phyloP scores from a whole-genome alignment of 2,329 filamentous ascomycete species.

The Cercospora berteroae region DNA sequence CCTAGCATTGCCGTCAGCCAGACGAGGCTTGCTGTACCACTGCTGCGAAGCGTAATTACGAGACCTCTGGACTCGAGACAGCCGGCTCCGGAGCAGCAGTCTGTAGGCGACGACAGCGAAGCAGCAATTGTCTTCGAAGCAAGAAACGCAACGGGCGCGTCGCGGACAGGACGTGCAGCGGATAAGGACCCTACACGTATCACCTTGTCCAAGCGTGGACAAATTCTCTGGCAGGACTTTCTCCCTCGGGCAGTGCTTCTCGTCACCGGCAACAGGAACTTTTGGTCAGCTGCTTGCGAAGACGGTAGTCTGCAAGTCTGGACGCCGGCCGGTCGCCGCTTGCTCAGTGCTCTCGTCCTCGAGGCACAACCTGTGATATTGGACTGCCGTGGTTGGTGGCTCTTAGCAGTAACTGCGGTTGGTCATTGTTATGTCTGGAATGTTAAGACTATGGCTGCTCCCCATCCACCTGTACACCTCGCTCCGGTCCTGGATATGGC shows the following conservation, averaged over 20 bases:
- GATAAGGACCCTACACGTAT: slow-evolving; percentile 80
- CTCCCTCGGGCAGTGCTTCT: slow-evolving; percentile 83
- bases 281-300: slow-evolving; percentile 92
- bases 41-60: slow-evolving; percentile 77
- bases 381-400: slow-evolving; percentile 83
- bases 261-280: slow-evolving; percentile 82
- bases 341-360: slow-evolving; percentile 79
- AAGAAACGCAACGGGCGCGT: slow-evolving; percentile 68
- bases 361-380: slow-evolving; percentile 93
- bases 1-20: slow-evolving; percentile 79
- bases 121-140: slow-evolving; percentile 75
- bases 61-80: slow-evolving; percentile 71
- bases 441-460: slow-evolving; percentile 69
- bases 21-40: slow-evolving; percentile 81
- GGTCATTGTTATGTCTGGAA: slow-evolving; percentile 95
- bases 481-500: slow-evolving; percentile 87
- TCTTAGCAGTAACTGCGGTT: slow-evolving; percentile 83
- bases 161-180: slow-evolving; percentile 58
- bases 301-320: slow-evolving; percentile 87
- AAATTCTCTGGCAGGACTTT: slow-evolving; percentile 89
- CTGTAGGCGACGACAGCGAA: slow-evolving; percentile 55
- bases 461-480: slow-evolving; percentile 85
- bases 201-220: slow-evolving; percentile 75
- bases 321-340: slow-evolving; percentile 84
- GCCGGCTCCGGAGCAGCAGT: slow-evolving; percentile 48